A percentile compares a stretch with the other conserved stretches of the same genome.
phyloP scores from a whole-genome alignment of 2,329 filamentous ascomycete species.

The Penicillium sclerotiorum region DNA sequence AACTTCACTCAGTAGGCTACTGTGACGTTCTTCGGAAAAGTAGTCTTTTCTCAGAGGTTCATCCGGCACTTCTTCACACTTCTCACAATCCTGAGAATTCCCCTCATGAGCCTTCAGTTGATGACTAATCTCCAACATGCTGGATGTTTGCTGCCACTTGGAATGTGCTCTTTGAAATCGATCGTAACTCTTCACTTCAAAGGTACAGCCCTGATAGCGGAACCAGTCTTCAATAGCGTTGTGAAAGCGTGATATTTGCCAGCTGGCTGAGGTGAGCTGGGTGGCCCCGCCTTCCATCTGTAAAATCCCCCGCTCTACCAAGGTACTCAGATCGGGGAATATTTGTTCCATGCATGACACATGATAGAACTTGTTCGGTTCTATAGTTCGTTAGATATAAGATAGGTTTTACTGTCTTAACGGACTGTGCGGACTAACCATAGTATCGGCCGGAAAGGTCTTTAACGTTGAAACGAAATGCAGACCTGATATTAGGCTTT shows the following conservation, averaged over 20 bases:
- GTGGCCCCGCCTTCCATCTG: slow-evolving; percentile 1
- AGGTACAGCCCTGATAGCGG: slow-evolving; percentile 10
- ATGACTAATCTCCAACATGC: too few species aligned
- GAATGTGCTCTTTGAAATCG: too few species aligned
- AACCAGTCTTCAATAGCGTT: slow-evolving; percentile 16
- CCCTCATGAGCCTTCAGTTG: too few species aligned
- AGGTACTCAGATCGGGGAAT: background rate
- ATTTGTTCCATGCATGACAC: too few species aligned
- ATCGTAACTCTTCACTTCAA: slow-evolving; percentile 9
- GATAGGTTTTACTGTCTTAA: background rate
- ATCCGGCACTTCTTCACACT: too few species aligned
- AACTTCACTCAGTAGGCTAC: slow-evolving; percentile 13
- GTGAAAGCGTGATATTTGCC: too few species aligned
- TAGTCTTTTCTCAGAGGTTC: too few species aligned
- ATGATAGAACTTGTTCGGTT: slow-evolving; percentile 4
- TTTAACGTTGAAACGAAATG: too few species aligned
- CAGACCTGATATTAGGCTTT: too few species aligned
- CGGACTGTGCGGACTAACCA: background rate
- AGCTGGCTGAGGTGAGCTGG: slow-evolving; percentile 2
- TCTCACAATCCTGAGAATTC: too few species aligned
- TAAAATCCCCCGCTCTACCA: slow-evolving; percentile 1
- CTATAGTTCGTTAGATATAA: background rate
- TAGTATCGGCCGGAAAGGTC: too few species aligned
- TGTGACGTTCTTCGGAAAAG: slow-evolving; percentile 10
- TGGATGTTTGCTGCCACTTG: too few species aligned